These are phyloP conservation scores for Lablab purpureus DNA, from an alignment of 306 rosid genomes.

Conservation along the genomic window DNA sequence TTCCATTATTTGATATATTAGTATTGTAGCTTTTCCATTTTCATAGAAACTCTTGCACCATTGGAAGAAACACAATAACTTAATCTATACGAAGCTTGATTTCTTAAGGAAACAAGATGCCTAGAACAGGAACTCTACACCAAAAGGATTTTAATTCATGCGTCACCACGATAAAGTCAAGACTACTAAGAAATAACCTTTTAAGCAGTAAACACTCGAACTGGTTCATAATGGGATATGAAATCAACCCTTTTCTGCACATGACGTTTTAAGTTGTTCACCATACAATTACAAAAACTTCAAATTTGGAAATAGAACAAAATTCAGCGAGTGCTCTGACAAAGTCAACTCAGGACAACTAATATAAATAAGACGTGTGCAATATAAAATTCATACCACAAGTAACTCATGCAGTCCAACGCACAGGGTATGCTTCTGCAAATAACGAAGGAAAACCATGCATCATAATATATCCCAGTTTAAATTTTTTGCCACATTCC, in stretches of 20 bases:
- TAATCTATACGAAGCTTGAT: background rate
- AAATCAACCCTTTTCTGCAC: background rate
- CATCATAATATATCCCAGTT: background rate
- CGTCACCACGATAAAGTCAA: background rate
- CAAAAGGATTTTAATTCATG: background rate
- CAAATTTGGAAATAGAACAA: background rate
- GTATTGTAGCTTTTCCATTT: background rate
- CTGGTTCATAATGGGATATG: background rate
- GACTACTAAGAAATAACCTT: background rate
- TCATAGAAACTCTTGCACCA: background rate
- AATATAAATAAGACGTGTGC: background rate
- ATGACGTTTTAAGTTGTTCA: constrained; percentile 1
- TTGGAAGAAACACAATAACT: background rate
- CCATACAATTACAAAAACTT: background rate
- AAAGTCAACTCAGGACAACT: background rate
- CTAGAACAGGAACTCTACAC: background rate
- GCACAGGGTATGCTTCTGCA: background rate
- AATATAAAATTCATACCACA: background rate
- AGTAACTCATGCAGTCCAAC: background rate
- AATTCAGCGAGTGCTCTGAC: background rate
- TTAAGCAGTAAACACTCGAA: background rate
- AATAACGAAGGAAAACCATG: background rate
- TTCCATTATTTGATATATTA: background rate
- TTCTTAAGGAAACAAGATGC: background rate
- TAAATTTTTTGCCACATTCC: background rate